Evolutionary conservation across 352 stramenopile species (phyloP).

Genomic region (Blastocystis sp.): DNA sequence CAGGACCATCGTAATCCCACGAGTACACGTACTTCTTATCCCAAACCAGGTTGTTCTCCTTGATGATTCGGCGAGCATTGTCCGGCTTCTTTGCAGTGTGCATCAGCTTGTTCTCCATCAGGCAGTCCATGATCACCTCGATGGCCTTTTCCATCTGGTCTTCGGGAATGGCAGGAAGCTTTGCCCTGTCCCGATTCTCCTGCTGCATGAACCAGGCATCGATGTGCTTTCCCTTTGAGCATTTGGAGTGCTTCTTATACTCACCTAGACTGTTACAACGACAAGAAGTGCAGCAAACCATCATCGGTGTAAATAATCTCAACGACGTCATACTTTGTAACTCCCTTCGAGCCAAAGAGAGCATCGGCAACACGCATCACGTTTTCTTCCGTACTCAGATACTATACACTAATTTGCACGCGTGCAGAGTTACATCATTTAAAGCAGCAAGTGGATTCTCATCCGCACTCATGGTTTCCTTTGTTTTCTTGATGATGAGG

Average conservation of each 20-base stretch:
- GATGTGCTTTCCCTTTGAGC: constrained; percentile 52
- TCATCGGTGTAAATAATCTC: constrained; percentile 24
- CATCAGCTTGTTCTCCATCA: constrained; percentile 35
- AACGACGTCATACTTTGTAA: constrained; percentile 57
- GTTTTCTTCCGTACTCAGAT: constrained; percentile 38
- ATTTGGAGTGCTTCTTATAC: constrained; percentile 61
- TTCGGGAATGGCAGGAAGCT: constrained; percentile 32
- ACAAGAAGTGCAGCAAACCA: neutral
- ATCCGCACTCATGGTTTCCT: neutral
- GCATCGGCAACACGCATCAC: constrained; percentile 52
- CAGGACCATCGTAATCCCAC: constrained; percentile 63
- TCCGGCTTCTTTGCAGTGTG: constrained; percentile 45
- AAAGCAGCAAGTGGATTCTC: constrained; percentile 3
- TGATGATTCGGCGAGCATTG: constrained; percentile 28
- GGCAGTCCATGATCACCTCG: constrained; percentile 15
- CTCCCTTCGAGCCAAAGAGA: constrained; percentile 33
- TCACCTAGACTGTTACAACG: constrained; percentile 12
- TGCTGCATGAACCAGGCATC: constrained; percentile 51
- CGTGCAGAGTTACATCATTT: constrained; percentile 4
- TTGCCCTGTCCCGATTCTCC: constrained; percentile 8
- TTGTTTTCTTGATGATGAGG: neutral
- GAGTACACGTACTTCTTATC: constrained; percentile 60
- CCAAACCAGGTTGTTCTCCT: constrained; percentile 29
- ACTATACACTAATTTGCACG: constrained; percentile 23
- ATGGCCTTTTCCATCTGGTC: constrained; percentile 22